A percentile compares a stretch with the other conserved stretches of the same genome.
Conservation (phyloP, 257 asterid genomes). For the Hygrophila difformis region DNA sequence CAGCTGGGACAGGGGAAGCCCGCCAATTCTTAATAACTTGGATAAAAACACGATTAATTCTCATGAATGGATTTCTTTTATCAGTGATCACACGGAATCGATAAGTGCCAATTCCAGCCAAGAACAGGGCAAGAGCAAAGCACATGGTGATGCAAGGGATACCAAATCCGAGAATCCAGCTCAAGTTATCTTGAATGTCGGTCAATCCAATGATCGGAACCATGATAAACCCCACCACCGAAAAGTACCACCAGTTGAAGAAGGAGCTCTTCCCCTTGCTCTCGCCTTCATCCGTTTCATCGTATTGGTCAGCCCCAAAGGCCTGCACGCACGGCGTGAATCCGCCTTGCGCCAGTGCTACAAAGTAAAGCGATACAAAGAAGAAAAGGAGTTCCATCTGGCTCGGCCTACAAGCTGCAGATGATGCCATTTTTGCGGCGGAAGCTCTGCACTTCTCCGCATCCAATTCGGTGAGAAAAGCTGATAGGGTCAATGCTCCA, state of each 20-base stretch:
- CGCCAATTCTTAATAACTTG: slow-evolving; percentile 42
- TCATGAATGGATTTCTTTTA: slow-evolving; percentile 33
- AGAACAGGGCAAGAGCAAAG: slow-evolving; percentile 4
- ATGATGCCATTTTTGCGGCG: not conserved
- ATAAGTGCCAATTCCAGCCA: slow-evolving; percentile 13
- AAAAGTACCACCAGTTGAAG: slow-evolving; percentile 23
- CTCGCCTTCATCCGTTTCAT: slow-evolving; percentile 4
- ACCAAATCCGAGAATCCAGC: slow-evolving; percentile 25
- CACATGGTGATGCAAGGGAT: slow-evolving; percentile 16
- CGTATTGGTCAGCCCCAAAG: slow-evolving; percentile 24
- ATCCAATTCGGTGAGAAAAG: not conserved
- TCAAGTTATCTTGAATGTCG: slow-evolving; percentile 19
- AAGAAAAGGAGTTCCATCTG: slow-evolving; percentile 5
- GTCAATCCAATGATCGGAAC: slow-evolving; percentile 5
- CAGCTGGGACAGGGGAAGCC: too few species aligned
- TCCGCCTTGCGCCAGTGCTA: slow-evolving; percentile 18
- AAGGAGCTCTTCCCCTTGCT: slow-evolving; percentile 17
- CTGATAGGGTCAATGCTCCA: slow-evolving; percentile 10
- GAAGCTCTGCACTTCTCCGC: not conserved
- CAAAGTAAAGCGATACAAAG: slow-evolving; percentile 17
- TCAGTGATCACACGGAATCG: slow-evolving; percentile 27
- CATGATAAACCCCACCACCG: not conserved
- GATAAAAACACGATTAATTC: slow-evolving; percentile 45
- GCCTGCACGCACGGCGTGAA: slow-evolving; percentile 18
- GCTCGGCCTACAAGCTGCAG: slow-evolving; percentile 1